phyloP scores from a whole-genome alignment of 805 yeast species.

The Pichia rugopelliculosa region DNA sequence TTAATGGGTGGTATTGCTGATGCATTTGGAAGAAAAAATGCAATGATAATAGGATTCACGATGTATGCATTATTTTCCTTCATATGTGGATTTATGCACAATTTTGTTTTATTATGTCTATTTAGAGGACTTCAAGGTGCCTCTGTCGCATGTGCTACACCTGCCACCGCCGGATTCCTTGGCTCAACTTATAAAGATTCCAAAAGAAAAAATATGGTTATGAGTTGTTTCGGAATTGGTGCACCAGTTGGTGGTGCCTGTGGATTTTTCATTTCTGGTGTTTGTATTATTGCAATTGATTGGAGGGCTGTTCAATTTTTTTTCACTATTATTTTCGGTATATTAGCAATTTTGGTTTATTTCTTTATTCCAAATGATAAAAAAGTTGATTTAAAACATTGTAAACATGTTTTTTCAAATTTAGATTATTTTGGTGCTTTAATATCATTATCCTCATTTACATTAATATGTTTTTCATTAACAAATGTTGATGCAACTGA shows the following conservation, averaged over 20 bases:
- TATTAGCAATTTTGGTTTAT: conserved; percentile 17
- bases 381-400: conserved; percentile 21
- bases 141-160: conserved; percentile 36
- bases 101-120: conserved; percentile 32
- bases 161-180: conserved; percentile 41
- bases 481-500: conserved; percentile 36
- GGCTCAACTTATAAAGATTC: conserved; percentile 36
- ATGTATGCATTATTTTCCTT: conserved; percentile 29
- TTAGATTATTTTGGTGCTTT: conserved; percentile 39
- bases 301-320: conserved; percentile 40
- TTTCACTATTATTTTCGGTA: conserved; percentile 31
- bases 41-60: conserved; percentile 30
- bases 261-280: conserved; percentile 39
- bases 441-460: conserved; percentile 33
- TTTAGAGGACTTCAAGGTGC: conserved; percentile 40
- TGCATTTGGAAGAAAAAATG: conserved; percentile 37
- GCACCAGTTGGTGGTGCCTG: conserved; percentile 41
- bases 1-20: conserved; percentile 43
- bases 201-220: conserved; percentile 33
- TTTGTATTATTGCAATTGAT: conserved; percentile 31
- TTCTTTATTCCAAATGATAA: conserved; percentile 33
- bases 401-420: conserved; percentile 18
- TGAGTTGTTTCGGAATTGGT: conserved; percentile 39
- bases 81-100: conserved; percentile 32
- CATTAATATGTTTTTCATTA: conserved; percentile 36